Conservation (phyloP, 2,329 filamentous ascomycete species). For the Arthrobotrys entomopaga region DNA sequence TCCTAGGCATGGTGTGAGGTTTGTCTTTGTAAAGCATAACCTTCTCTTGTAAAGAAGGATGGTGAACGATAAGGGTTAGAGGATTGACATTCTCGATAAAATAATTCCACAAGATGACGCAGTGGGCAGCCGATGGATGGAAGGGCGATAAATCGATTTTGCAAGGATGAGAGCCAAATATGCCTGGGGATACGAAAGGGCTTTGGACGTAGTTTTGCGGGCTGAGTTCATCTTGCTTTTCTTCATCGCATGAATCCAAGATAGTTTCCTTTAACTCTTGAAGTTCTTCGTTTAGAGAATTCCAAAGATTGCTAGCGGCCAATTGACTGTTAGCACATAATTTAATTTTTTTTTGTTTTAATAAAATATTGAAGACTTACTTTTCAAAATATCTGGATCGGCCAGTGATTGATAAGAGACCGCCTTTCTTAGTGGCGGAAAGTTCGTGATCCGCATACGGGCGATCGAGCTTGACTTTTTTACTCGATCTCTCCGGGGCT, state of each 20-base stretch:
- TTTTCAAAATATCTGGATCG: slow-evolving; percentile 49
- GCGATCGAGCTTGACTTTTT: slow-evolving; percentile 24
- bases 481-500: slow-evolving; percentile 23
- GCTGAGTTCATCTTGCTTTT: slow-evolving; percentile 34
- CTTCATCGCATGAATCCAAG: slow-evolving; percentile 35
- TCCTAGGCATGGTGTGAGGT: slow-evolving; percentile 67
- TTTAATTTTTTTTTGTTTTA: not conserved
- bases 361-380: slow-evolving; percentile 11
- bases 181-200: slow-evolving; percentile 16
- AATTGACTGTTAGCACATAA: not conserved
- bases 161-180: slow-evolving; percentile 44
- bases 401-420: slow-evolving; percentile 24
- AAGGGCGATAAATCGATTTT: slow-evolving; percentile 65
- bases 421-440: slow-evolving; percentile 34
- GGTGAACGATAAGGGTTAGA: slow-evolving; percentile 76
- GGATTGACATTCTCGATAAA: slow-evolving; percentile 81
- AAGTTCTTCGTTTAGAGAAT: slow-evolving; percentile 46
- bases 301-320: slow-evolving; percentile 45
- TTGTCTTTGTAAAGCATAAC: slow-evolving; percentile 60
- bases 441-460: slow-evolving; percentile 17
- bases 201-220: not conserved
- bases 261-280: slow-evolving; percentile 51
- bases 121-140: slow-evolving; percentile 73
- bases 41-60: slow-evolving; percentile 68
- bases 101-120: slow-evolving; percentile 78